Conservation (phyloP, 225 moss, liverwort and hornwort genomes). For the Straminergon stramineum region DNA sequence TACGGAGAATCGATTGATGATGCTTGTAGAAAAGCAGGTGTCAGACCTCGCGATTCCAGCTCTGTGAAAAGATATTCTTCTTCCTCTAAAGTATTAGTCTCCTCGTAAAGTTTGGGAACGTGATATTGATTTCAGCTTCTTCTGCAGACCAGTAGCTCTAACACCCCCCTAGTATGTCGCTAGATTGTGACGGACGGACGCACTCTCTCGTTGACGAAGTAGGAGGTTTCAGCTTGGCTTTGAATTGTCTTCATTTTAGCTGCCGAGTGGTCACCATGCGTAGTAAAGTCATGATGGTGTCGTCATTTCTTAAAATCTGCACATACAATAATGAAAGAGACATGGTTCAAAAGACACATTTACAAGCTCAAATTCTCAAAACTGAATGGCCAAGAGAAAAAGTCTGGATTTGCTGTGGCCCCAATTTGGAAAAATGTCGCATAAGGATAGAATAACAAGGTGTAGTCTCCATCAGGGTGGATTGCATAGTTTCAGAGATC, state of each 20-base stretch:
- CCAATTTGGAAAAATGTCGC: background rate
- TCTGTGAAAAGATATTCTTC: background rate
- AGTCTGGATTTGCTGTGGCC: background rate
- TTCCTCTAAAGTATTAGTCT: background rate
- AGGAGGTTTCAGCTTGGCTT: background rate
- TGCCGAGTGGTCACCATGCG: conserved; percentile 27
- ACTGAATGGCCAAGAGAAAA: background rate
- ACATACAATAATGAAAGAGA: background rate
- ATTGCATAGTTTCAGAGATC: background rate
- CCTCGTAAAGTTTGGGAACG: background rate
- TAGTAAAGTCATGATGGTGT: conserved; percentile 33
- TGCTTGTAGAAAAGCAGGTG: background rate
- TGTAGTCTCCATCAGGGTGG: background rate
- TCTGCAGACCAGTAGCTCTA: background rate
- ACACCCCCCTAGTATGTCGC: background rate
- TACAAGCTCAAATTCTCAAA: background rate
- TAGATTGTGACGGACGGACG: background rate
- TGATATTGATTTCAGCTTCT: background rate
- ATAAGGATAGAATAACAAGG: background rate
- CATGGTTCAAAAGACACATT: background rate
- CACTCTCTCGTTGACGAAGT: background rate
- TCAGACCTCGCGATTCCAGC: background rate
- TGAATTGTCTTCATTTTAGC: background rate
- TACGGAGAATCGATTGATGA: background rate
- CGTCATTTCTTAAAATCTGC: conserved; percentile 39